Conservation (phyloP, 352 stramenopile species). For the Globisporangium splendens region DNA sequence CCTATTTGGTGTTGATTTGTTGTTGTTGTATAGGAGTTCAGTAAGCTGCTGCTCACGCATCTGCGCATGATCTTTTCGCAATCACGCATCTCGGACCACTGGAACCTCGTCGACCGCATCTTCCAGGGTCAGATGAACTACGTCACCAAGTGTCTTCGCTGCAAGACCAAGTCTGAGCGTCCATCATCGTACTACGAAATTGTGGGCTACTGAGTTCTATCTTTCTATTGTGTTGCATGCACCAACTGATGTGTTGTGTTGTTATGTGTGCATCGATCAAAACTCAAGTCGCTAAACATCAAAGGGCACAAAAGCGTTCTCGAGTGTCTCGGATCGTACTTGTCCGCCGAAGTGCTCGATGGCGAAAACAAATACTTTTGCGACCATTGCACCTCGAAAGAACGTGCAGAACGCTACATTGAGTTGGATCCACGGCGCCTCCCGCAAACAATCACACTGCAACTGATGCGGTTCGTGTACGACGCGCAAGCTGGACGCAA, state of each 20-base stretch:
- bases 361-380: constrained; percentile 89
- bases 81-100: constrained; percentile 46
- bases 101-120: constrained; percentile 65
- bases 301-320: constrained; percentile 75
- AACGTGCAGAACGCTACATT: constrained; percentile 71
- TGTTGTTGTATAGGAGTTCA: constrained; percentile 66
- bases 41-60: constrained; percentile 78
- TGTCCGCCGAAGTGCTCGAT: constrained; percentile 70
- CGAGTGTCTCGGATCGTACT: constrained; percentile 67
- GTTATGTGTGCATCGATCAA: neutral
- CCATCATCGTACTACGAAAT: constrained; percentile 83
- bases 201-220: constrained; percentile 20
- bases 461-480: constrained; percentile 87
- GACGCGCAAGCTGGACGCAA: constrained; percentile 66
- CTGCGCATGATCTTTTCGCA: constrained; percentile 75
- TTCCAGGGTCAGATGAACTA: constrained; percentile 85
- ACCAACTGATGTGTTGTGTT: neutral
- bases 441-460: constrained; percentile 70
- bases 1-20: neutral
- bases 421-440: constrained; percentile 52
- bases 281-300: constrained; percentile 71
- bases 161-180: constrained; percentile 58
- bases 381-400: constrained; percentile 66
- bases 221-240: neutral
- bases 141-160: constrained; percentile 77